Percentiles rank a stretch among this genome's conserved stretches.
Evolutionary conservation across 176 grass and related monocot genomes (phyloP).

Genomic region (Pontederia crassipes): DNA sequence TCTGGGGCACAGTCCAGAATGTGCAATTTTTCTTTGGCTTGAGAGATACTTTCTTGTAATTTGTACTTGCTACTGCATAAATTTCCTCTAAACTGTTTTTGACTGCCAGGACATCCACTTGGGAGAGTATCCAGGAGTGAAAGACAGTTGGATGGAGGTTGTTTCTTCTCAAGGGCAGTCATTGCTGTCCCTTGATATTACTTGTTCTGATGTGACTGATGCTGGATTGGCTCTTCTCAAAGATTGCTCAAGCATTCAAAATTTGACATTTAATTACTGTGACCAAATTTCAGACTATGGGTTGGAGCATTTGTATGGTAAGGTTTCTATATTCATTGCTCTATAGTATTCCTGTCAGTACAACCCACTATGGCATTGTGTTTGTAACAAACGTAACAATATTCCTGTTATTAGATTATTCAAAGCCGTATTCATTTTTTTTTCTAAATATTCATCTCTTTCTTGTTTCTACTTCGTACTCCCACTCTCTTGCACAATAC

Average conservation of each 20-base stretch:
- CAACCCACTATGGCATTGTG: no score
- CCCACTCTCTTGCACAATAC: background rate
- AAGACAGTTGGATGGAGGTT: conserved; percentile 81
- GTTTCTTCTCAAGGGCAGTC: conserved; percentile 81
- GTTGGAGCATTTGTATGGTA: conserved; percentile 63
- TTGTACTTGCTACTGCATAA: background rate
- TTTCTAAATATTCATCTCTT: no score
- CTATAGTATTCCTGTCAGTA: conserved; percentile 7
- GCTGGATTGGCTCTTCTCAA: conserved; percentile 59
- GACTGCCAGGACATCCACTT: conserved; percentile 67
- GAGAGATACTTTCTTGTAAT: background rate
- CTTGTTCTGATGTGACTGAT: conserved; percentile 89
- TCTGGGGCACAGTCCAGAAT: no score
- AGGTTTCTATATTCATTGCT: conserved; percentile 10
- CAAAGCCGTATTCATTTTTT: no score
- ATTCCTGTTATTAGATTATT: no score
- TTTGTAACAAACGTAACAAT: no score
- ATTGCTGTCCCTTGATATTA: conserved; percentile 83
- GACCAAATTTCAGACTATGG: conserved; percentile 73
- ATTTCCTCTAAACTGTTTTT: background rate
- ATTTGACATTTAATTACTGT: conserved; percentile 77
- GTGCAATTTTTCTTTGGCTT: no score
- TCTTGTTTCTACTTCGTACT: background rate
- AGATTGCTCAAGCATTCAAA: conserved; percentile 62
- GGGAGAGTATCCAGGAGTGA: conserved; percentile 82